These are phyloP conservation scores for Metschnikowia proteae DNA, from an alignment of 805 yeast species.

Conservation along the genomic window DNA sequence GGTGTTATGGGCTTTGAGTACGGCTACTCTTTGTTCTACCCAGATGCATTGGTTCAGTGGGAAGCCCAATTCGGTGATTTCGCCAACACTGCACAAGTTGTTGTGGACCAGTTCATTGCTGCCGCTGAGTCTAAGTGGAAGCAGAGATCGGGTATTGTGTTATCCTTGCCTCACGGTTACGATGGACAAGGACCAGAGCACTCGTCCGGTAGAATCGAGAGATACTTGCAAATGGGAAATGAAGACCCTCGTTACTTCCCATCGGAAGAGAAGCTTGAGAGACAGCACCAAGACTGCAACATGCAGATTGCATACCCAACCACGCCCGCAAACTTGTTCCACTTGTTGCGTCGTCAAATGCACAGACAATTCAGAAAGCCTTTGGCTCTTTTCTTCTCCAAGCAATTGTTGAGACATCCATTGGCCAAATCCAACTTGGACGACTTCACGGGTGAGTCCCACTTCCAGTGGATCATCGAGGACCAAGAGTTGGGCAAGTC, in stretches of 20 bases:
- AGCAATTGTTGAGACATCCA: constrained; percentile 85
- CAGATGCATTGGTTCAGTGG: constrained; percentile 97
- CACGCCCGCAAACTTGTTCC: constrained; percentile 96
- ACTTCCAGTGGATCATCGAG: constrained; percentile 94
- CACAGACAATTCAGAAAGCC: constrained; percentile 98
- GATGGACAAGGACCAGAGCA: constrained; percentile 99
- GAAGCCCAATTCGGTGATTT: constrained; percentile 99
- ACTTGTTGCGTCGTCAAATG: constrained; percentile 96
- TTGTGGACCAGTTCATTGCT: constrained; percentile 92
- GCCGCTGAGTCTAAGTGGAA: constrained; percentile 98
- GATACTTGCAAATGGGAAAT: constrained; percentile 91
- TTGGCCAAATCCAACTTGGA: constrained; percentile 80
- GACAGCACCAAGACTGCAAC: constrained; percentile 99
- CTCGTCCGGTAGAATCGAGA: constrained; percentile 95
- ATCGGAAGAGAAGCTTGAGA: constrained; percentile 74
- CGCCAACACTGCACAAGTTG: constrained; percentile 98
- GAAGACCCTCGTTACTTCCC: constrained; percentile 97
- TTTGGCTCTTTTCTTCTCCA: constrained; percentile 81
- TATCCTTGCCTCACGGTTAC: constrained; percentile 97
- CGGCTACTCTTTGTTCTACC: constrained; percentile 96
- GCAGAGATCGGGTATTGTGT: constrained; percentile 94
- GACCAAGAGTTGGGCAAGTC: constrained; percentile 81
- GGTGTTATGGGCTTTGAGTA: constrained; percentile 99
- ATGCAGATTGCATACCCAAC: constrained; percentile 98
- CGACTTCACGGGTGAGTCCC: constrained; percentile 89